Base-by-base conservation (phyloP, 805 yeast species). In the Ogataea paraovalis region DNA sequence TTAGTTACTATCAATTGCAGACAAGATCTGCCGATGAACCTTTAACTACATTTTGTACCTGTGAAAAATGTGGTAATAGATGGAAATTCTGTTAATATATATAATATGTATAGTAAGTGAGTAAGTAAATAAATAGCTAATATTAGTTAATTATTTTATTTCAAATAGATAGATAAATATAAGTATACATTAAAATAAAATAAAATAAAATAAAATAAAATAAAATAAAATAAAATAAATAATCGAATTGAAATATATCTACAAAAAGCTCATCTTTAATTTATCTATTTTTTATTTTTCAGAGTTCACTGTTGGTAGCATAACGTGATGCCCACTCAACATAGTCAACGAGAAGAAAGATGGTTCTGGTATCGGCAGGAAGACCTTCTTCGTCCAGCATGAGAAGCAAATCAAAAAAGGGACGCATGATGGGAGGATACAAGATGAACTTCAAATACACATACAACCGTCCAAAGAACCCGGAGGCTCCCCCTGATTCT, bases 1-100 rank as follows among this genome's bases (percentile, higher is more conserved):
- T 94, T 38, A 86, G 96, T 58, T 94, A 94, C 67, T 92, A 91
- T 69, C 99, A 94, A 72, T 79, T 94, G 85, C 99, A 94, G 74
- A 94, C 99, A 30, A 78, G 99, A 69, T 87, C 96, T 48, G 99
- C 99, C 18, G 99, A 94, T 80, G 99, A 94, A 70, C 99, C 99
- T 50, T 78, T 94, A 61, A 94, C 99, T 7, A 94, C 99, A 1
- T 94, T 94, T 66, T 94, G 99, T 73, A 91, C 97, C 3, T 94
- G 99, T 73, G 97, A 91, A 62, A 88, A 81, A 55, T 94, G 99
- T 73, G 98, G 98, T 53, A 89, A 94, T 64, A 80, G 98, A 68
- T 94, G 99, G 99, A 94, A 94, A 69, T 94, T 94, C 65, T 87
- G 96, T 28, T 91, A 66, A 57, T 28, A 3, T 14, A 22, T 13